Evolutionary conservation across 2,329 filamentous ascomycete genomes (phyloP).

Genomic region (Epicoccum sorghinum): DNA sequence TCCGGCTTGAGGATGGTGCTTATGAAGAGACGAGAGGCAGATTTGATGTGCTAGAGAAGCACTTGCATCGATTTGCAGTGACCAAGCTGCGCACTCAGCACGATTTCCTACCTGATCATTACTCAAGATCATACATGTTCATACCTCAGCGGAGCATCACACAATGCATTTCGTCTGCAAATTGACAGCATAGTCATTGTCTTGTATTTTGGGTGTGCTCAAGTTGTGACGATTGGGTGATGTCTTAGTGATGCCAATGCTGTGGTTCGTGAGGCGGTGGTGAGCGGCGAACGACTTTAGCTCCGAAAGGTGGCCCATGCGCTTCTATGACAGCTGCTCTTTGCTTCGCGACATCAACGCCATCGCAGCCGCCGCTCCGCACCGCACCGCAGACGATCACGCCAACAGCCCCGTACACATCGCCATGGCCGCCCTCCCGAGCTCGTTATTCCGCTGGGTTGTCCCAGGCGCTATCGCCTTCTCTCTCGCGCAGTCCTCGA

Average conservation of each 20-base stretch:
- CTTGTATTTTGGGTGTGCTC: too few species aligned
- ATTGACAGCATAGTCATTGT: not conserved
- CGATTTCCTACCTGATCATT: conserved; percentile 8
- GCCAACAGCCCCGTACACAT: conserved; percentile 23
- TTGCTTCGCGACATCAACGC: conserved; percentile 13
- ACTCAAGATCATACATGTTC: conserved; percentile 4
- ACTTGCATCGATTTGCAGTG: not conserved
- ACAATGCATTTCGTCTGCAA: not conserved
- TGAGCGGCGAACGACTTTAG: conserved; percentile 24
- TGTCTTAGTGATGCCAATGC: too few species aligned
- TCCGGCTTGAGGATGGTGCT: not conserved
- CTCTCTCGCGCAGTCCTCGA: conserved; percentile 73
- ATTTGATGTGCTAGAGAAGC: not conserved
- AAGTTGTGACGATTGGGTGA: too few species aligned
- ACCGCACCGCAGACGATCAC: conserved; percentile 6
- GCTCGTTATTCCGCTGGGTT: conserved; percentile 59
- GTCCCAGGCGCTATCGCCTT: conserved; percentile 74
- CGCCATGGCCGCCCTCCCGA: conserved; percentile 42
- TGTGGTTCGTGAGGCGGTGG: not conserved
- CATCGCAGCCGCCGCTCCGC: conserved; percentile 18
- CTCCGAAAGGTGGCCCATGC: conserved; percentile 19
- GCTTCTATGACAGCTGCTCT: conserved; percentile 24
- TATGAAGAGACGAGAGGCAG: not conserved
- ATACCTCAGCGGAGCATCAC: conserved; percentile 10
- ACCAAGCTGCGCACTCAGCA: not conserved